A percentile compares a stretch with the other conserved stretches of the same genome.
Conservation (phyloP, 768 basidiomycete species). For the Cystofilobasidium capitatum region DNA sequence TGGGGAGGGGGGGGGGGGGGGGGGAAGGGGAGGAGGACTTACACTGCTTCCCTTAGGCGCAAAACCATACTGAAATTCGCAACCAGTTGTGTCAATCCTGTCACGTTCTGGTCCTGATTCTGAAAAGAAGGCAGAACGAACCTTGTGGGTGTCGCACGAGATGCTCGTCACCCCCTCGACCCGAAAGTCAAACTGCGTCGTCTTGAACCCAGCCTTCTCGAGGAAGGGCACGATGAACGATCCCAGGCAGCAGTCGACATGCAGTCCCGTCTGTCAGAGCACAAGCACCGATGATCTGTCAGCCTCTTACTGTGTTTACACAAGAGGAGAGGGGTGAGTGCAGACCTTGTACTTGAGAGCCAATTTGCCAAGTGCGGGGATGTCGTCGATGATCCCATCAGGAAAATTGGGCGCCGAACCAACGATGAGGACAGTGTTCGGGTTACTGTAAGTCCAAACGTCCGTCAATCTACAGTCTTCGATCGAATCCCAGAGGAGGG, state of each 20-base stretch:
- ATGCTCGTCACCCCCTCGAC: constrained; percentile 58
- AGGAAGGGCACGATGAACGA: constrained; percentile 91
- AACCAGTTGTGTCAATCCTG: neutral
- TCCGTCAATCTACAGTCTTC: too few relatives aligned
- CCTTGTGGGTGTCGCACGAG: constrained; percentile 79
- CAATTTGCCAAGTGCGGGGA: constrained; percentile 62
- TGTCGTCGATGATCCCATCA: constrained; percentile 72
- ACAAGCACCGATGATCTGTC: too few relatives aligned
- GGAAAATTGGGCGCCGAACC: constrained; percentile 35
- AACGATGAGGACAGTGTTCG: constrained; percentile 66
- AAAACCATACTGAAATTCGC: constrained; percentile 38
- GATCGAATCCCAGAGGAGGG: too few relatives aligned
- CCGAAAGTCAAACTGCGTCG: constrained; percentile 70
- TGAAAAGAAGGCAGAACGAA: too few relatives aligned
- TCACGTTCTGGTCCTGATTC: too few relatives aligned
- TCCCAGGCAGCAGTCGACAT: constrained; percentile 85
- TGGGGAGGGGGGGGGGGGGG: too few relatives aligned
- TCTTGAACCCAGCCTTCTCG: constrained; percentile 44
- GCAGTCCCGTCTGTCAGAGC: constrained; percentile 10
- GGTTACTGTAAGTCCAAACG: too few relatives aligned
- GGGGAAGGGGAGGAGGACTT: too few relatives aligned
- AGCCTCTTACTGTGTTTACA: neutral
- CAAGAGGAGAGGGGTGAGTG: neutral
- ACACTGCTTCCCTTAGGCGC: constrained; percentile 81
- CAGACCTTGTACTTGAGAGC: constrained; percentile 60